These are phyloP conservation scores for Alternaria atra DNA, from an alignment of 2,329 filamentous ascomycete species.

Conservation along the genomic window DNA sequence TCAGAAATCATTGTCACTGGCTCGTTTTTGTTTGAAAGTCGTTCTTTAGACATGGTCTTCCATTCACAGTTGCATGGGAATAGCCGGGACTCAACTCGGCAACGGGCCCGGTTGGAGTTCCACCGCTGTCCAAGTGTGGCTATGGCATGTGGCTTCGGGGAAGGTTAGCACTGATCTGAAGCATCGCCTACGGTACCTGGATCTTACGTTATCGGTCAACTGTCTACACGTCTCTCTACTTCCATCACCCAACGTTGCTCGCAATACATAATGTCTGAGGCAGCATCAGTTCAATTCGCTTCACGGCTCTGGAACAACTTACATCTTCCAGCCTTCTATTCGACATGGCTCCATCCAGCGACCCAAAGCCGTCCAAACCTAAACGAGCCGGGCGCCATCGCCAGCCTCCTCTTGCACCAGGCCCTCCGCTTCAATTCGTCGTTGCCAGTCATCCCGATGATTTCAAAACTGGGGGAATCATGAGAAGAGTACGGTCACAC, in stretches of 20 bases:
- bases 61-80: neutral
- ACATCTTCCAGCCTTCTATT: neutral
- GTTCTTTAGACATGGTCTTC: constrained; percentile 3
- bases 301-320: neutral
- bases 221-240: constrained; percentile 2
- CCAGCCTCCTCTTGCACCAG: constrained; percentile 43
- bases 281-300: constrained; percentile 1
- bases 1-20: constrained; percentile 12
- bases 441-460: constrained; percentile 47
- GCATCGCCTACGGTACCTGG: constrained; percentile 18
- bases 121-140: constrained; percentile 18
- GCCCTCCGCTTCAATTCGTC: constrained; percentile 45
- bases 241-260: neutral
- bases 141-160: constrained; percentile 17
- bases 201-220: constrained; percentile 16
- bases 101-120: constrained; percentile 4
- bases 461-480: constrained; percentile 41
- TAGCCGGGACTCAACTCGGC: neutral
- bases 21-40: constrained; percentile 9
- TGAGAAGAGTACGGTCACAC: constrained; percentile 48
- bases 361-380: constrained; percentile 29
- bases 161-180: constrained; percentile 8
- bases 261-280: constrained; percentile 9
- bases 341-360: constrained; percentile 34
- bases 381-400: constrained; percentile 42